These are phyloP conservation scores for Cryptosporidium canis DNA, from an alignment of 169 alveolate genomes.

Conservation along the genomic window DNA sequence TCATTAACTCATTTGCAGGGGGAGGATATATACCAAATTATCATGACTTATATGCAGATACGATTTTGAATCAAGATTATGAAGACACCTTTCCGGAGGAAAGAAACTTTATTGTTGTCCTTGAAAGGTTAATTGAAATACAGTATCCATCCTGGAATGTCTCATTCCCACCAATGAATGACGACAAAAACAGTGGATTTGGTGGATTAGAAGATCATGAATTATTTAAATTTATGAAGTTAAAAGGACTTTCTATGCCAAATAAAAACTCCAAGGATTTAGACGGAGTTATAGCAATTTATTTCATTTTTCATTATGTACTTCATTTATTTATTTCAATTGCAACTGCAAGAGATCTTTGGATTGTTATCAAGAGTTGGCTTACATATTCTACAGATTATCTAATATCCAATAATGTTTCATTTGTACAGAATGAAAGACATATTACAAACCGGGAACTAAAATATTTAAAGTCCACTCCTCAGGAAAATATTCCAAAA, in stretches of 20 bases:
- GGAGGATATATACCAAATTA: constrained; percentile 50
- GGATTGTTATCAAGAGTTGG: constrained; percentile 46
- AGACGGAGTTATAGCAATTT: constrained; percentile 21
- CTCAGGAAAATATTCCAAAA: background rate
- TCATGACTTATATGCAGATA: background rate
- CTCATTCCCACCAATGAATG: constrained; percentile 43
- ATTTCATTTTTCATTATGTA: constrained; percentile 28
- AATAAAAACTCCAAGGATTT: constrained; percentile 24
- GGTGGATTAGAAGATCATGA: background rate
- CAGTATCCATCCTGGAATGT: constrained; percentile 50
- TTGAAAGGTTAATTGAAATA: constrained; percentile 14
- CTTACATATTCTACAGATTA: constrained; percentile 3
- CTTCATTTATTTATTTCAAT: constrained; percentile 25
- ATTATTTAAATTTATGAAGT: constrained; percentile 22
- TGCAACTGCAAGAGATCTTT: constrained; percentile 20
- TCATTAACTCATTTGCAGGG: constrained; percentile 13
- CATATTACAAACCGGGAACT: background rate
- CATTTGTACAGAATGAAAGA: constrained; percentile 5
- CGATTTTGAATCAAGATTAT: constrained; percentile 10
- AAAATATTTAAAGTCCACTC: background rate
- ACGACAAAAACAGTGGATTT: background rate
- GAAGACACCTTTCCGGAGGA: constrained; percentile 62
- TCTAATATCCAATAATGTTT: background rate
- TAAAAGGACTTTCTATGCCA: constrained; percentile 20
- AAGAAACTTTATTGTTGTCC: constrained; percentile 32